phyloP scores from a whole-genome alignment of 2,329 filamentous ascomycete species.

The Penicillium sp. region DNA sequence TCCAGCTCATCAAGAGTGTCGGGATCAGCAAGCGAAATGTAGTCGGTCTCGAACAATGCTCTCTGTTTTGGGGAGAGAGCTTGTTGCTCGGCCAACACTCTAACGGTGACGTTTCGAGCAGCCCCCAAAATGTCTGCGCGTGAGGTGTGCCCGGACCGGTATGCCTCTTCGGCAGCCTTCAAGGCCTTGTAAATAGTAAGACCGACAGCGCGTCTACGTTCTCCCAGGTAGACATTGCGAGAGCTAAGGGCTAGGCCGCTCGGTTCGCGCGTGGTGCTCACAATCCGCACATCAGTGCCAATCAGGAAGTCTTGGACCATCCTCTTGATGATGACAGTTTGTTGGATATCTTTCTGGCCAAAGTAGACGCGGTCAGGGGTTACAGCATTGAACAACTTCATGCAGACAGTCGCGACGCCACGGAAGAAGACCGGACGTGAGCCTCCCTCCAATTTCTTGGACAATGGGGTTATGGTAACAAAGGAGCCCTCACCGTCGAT shows the following conservation, averaged over 20 bases:
- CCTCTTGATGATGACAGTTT: constrained; percentile 82
- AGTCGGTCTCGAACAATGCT: constrained; percentile 79
- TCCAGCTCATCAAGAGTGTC: constrained; percentile 77
- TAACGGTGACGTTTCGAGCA: constrained; percentile 60
- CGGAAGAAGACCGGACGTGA: constrained; percentile 92
- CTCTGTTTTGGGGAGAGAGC: constrained; percentile 59
- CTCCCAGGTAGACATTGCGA: constrained; percentile 87
- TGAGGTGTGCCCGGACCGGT: constrained; percentile 53
- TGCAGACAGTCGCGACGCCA: constrained; percentile 92
- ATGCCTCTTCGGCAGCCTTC: constrained; percentile 66
- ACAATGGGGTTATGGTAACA: constrained; percentile 83
- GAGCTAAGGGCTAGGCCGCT: constrained; percentile 91
- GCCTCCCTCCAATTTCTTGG: constrained; percentile 75
- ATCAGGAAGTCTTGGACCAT: constrained; percentile 88
- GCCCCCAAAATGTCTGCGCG: constrained; percentile 69
- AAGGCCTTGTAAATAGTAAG: constrained; percentile 70
- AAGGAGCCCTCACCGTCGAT: constrained; percentile 80
- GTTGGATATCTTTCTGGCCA: constrained; percentile 96
- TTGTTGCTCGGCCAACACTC: constrained; percentile 60
- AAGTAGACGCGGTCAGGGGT: constrained; percentile 81
- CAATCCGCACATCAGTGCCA: constrained; percentile 69
- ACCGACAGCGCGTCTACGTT: constrained; percentile 67
- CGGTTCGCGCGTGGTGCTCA: constrained; percentile 69
- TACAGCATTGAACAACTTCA: constrained; percentile 86
- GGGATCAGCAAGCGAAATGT: constrained; percentile 85